These are phyloP conservation scores for Agrostemma githago DNA, from an alignment of 148 eudicot species.

Conservation along the genomic window DNA sequence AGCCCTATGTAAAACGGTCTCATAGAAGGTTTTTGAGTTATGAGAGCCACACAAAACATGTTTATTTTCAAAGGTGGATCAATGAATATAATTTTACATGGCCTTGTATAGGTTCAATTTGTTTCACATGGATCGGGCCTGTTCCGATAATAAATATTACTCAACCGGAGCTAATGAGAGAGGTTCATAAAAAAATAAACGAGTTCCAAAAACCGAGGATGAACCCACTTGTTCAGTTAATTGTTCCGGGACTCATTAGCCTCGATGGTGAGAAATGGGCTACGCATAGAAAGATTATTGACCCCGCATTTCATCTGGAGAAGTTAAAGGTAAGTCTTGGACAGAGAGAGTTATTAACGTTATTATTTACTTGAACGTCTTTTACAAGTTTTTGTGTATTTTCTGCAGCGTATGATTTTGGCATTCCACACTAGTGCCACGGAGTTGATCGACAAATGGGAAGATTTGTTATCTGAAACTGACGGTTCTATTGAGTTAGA, in stretches of 20 bases:
- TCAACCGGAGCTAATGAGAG: conserved; percentile 43
- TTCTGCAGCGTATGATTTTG: conserved; percentile 35
- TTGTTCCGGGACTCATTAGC: conserved; percentile 36
- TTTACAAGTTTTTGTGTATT: no score
- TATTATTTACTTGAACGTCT: not conserved
- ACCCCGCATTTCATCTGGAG: conserved; percentile 50
- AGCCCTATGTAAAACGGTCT: no score
- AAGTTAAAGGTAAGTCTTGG: conserved; percentile 40
- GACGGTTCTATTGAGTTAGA: conserved; percentile 35
- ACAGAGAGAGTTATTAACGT: no score
- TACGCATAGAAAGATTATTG: conserved; percentile 38
- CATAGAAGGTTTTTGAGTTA: no score
- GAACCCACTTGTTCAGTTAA: conserved; percentile 29
- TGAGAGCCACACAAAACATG: no score
- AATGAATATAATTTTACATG: not conserved
- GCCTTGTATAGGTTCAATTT: conserved; percentile 32
- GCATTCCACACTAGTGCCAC: conserved; percentile 31
- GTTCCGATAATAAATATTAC: conserved; percentile 30
- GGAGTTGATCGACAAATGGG: conserved; percentile 40
- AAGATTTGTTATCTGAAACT: conserved; percentile 17
- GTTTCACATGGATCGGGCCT: conserved; percentile 43
- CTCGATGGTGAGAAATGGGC: conserved; percentile 49
- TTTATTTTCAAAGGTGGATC: no score
- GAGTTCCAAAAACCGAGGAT: conserved; percentile 31
- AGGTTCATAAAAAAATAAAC: conserved; percentile 19